Percentiles rank a stretch among this genome's conserved stretches.
Conservation (phyloP, 306 rosid genomes). For the Cucurbita moschata region DNA sequence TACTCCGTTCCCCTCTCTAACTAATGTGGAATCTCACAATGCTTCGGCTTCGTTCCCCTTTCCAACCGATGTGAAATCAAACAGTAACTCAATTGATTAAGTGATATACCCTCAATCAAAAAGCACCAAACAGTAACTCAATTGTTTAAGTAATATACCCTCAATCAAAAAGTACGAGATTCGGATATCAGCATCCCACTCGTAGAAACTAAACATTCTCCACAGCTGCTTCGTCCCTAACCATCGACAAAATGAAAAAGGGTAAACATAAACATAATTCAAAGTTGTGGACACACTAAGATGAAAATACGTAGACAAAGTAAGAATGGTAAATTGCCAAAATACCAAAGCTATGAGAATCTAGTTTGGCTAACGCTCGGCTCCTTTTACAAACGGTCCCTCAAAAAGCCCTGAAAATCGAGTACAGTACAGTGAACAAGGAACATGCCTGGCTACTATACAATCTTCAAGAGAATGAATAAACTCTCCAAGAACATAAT, state of each 20-base stretch:
- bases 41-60: too few relatives aligned
- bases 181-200: too few relatives aligned
- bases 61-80: too few relatives aligned
- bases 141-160: too few relatives aligned
- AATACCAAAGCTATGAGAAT: background rate
- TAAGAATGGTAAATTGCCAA: background rate
- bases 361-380: background rate
- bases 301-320: background rate
- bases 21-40: too few relatives aligned
- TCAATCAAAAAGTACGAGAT: too few relatives aligned
- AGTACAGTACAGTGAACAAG: background rate
- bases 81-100: too few relatives aligned
- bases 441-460: background rate
- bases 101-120: too few relatives aligned
- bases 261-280: background rate
- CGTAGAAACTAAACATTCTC: too few relatives aligned
- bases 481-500: background rate
- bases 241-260: background rate
- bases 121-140: too few relatives aligned
- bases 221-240: background rate
- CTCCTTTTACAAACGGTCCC: background rate
- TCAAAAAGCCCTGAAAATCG: background rate
- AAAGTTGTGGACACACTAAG: background rate
- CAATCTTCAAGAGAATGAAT: background rate
- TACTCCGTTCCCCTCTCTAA: too few relatives aligned